phyloP scores from a whole-genome alignment of 2,329 filamentous ascomycete genomes.

The Hymenoscyphus salicellus region DNA sequence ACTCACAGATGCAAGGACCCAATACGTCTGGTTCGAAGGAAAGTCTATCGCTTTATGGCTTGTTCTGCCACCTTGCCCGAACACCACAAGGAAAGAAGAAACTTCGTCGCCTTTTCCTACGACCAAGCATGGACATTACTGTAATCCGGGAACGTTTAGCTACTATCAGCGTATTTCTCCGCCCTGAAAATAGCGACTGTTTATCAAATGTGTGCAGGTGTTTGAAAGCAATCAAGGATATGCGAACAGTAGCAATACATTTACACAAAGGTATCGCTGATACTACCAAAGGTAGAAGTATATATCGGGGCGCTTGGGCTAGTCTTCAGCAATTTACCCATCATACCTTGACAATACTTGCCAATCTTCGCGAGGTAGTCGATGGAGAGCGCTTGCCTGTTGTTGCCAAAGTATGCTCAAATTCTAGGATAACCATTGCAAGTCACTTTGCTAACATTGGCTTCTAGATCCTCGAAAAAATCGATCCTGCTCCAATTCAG shows the following conservation, averaged over 20 bases:
- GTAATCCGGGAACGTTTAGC: conserved; percentile 70
- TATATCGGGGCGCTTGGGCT: conserved; percentile 69
- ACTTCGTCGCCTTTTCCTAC: conserved; percentile 77
- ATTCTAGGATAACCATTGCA: background rate
- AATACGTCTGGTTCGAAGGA: conserved; percentile 69
- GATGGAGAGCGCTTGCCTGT: conserved; percentile 53
- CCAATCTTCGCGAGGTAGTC: conserved; percentile 56
- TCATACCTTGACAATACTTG: conserved; percentile 66
- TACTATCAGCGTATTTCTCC: conserved; percentile 64
- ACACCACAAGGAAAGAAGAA: conserved; percentile 75
- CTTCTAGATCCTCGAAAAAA: conserved; percentile 54
- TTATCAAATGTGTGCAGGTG: conserved; percentile 56
- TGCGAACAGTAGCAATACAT: conserved; percentile 64
- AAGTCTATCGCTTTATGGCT: conserved; percentile 75
- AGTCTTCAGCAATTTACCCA: conserved; percentile 70
- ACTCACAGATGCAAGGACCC: conserved; percentile 71
- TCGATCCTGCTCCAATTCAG: conserved; percentile 58
- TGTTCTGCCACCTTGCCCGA: conserved; percentile 71
- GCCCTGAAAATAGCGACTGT: conserved; percentile 61
- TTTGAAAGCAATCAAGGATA: conserved; percentile 72
- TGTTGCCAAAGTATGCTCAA: conserved; percentile 47
- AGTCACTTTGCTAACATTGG: conserved; percentile 1
- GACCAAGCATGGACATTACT: conserved; percentile 67
- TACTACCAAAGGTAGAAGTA: conserved; percentile 40
- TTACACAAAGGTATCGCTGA: conserved; percentile 74